Percentiles rank a stretch among this genome's conserved stretches.
Evolutionary conservation across 2,329 filamentous ascomycete genomes (phyloP).

Genomic region (Ophiognomonia clavigignenti-juglandacearum): DNA sequence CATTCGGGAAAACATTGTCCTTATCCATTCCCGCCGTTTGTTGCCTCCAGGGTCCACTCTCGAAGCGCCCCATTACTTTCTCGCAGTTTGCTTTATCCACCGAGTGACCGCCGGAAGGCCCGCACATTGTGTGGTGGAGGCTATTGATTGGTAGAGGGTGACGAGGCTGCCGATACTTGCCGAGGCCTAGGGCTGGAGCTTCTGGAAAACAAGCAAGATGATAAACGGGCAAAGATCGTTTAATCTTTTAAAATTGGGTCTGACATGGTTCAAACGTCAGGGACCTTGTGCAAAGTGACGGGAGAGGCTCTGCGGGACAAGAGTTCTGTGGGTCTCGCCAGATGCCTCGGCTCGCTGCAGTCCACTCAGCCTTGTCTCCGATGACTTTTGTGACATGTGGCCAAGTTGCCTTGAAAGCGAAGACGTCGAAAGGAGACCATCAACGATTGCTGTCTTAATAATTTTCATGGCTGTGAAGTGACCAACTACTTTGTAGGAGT

Average conservation of each 20-base stretch:
- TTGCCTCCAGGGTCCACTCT: neutral
- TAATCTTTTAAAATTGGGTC: too few species aligned
- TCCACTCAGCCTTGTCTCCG: constrained; percentile 7
- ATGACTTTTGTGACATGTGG: too few species aligned
- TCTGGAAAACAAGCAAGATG: neutral
- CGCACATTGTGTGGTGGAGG: neutral
- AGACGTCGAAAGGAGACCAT: too few species aligned
- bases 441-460: too few species aligned
- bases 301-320: constrained; percentile 14
- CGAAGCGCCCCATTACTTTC: neutral
- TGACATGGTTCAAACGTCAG: too few species aligned
- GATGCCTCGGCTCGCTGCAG: too few species aligned
- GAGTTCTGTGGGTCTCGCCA: neutral
- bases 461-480: too few species aligned
- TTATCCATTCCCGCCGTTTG: neutral
- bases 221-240: too few species aligned
- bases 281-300: too few species aligned
- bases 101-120: neutral
- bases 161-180: constrained; percentile 3
- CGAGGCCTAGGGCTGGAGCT: constrained; percentile 2
- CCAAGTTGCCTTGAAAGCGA: too few species aligned
- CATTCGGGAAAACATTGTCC: neutral
- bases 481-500: too few species aligned
- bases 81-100: neutral
- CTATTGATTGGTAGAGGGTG: constrained; percentile 2